Evolutionary conservation across 2,329 filamentous ascomycete genomes (phyloP).

Genomic region (Fusarium austroafricanum): DNA sequence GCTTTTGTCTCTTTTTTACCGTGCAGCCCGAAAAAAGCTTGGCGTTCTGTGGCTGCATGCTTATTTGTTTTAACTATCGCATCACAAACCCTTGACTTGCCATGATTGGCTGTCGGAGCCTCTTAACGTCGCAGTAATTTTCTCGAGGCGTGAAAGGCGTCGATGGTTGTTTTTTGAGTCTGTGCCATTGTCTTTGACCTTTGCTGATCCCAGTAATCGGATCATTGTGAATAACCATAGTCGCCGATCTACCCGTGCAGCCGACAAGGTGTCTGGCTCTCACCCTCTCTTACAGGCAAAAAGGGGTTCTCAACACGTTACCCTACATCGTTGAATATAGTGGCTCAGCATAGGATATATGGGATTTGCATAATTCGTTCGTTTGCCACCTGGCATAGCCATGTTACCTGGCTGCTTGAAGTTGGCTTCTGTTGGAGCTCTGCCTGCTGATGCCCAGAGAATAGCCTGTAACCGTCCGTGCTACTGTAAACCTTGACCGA

Average conservation of each 20-base stretch:
- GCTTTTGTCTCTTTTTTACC: conserved; percentile 45
- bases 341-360: neutral
- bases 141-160: neutral
- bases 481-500: conserved; percentile 6
- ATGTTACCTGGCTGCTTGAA: neutral
- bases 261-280: neutral
- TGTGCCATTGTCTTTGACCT: conserved; percentile 6
- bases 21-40: conserved; percentile 47
- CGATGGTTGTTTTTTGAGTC: neutral
- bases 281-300: neutral
- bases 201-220: neutral
- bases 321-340: neutral
- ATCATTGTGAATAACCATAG: neutral
- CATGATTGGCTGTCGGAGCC: conserved; percentile 18
- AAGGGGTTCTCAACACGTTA: conserved; percentile 2
- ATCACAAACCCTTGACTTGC: conserved; percentile 18
- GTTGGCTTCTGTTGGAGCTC: neutral
- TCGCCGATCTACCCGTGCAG: conserved; percentile 32
- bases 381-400: neutral
- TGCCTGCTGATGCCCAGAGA: neutral
- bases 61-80: conserved; percentile 36
- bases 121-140: neutral
- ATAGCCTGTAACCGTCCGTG: neutral
- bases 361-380: neutral
- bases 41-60: conserved; percentile 46